Evolutionary conservation across 371 early-diverging fungal genomes (phyloP).

Genomic region (Mycotypha africana): DNA sequence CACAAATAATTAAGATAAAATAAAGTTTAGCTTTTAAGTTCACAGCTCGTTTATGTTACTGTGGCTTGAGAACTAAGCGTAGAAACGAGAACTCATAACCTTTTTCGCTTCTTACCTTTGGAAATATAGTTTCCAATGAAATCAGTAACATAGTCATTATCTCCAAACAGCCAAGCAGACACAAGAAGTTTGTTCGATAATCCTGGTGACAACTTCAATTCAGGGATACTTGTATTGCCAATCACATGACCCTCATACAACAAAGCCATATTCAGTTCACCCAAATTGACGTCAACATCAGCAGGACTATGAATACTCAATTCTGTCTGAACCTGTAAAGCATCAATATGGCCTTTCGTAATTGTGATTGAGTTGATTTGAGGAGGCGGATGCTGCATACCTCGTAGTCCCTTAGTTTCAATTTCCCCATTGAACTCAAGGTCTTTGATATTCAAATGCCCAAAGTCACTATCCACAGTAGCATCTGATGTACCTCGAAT

Average conservation of each 20-base stretch:
- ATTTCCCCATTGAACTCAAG: conserved; percentile 38
- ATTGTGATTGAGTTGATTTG: conserved; percentile 24
- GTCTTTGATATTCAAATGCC: conserved; percentile 26
- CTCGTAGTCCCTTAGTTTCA: conserved; percentile 28
- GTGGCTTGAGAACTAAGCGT: too few species aligned
- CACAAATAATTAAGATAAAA: conserved; percentile 3
- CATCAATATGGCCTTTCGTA: conserved; percentile 24
- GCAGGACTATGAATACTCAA: conserved; percentile 35
- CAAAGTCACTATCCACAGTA: conserved; percentile 34
- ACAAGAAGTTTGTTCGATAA: conserved; percentile 13
- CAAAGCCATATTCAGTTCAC: conserved; percentile 21
- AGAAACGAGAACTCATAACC: too few species aligned
- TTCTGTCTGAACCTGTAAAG: conserved; percentile 16
- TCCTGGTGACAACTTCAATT: conserved; percentile 19
- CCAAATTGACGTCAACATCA: conserved; percentile 32
- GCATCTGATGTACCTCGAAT: conserved; percentile 38
- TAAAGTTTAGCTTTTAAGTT: too few species aligned
- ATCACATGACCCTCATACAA: conserved; percentile 22
- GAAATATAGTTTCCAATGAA: conserved; percentile 38
- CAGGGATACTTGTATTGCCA: conserved; percentile 31
- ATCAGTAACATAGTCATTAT: conserved; percentile 16
- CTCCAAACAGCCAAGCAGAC: conserved; percentile 15
- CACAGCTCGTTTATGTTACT: too few species aligned
- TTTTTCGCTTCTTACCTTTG: conserved; percentile 14
- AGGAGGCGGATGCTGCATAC: conserved; percentile 37